Percentiles rank a stretch among this genome's conserved stretches.
phyloP scores from a whole-genome alignment of 2,329 filamentous ascomycete genomes.

The Hypoxylon sp. region DNA sequence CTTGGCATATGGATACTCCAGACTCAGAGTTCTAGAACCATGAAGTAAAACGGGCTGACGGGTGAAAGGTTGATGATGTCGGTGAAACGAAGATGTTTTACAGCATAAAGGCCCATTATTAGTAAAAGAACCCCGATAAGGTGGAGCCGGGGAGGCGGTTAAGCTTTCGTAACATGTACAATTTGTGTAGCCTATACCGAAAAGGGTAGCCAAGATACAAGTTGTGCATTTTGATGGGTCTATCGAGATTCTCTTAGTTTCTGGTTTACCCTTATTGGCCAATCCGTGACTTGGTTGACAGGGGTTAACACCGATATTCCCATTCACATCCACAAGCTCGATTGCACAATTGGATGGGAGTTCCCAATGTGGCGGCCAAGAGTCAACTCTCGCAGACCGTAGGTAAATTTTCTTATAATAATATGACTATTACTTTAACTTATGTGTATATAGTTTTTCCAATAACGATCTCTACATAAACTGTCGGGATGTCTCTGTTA shows the following conservation, averaged over 20 bases:
- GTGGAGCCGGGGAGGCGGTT: slow-evolving; percentile 26
- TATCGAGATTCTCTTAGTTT: slow-evolving; percentile 14
- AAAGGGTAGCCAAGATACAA: slow-evolving; percentile 51
- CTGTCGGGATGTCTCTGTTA: slow-evolving; percentile 22
- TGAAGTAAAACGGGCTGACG: slow-evolving; percentile 7
- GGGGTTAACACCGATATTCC: slow-evolving; percentile 9
- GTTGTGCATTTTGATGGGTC: slow-evolving; percentile 42
- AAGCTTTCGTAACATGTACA: slow-evolving; percentile 21
- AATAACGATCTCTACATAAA: slow-evolving; percentile 21
- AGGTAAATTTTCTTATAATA: slow-evolving; percentile 19
- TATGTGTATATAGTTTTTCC: background rate
- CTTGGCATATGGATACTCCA: slow-evolving; percentile 2
- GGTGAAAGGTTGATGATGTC: slow-evolving; percentile 27
- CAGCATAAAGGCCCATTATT: slow-evolving; percentile 31
- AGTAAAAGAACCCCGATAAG: slow-evolving; percentile 26
- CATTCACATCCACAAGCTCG: slow-evolving; percentile 24
- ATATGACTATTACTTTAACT: slow-evolving; percentile 13
- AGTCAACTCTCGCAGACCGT: slow-evolving; percentile 46
- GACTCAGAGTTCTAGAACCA: slow-evolving; percentile 1
- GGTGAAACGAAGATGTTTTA: slow-evolving; percentile 30
- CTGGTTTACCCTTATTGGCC: slow-evolving; percentile 2
- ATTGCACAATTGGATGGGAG: slow-evolving; percentile 27
- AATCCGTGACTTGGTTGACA: slow-evolving; percentile 1
- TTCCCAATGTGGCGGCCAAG: slow-evolving; percentile 47
- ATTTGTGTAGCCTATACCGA: slow-evolving; percentile 38